Evolutionary conservation across 2,329 filamentous ascomycete genomes (phyloP).

Genomic region (Venturia carpophila): DNA sequence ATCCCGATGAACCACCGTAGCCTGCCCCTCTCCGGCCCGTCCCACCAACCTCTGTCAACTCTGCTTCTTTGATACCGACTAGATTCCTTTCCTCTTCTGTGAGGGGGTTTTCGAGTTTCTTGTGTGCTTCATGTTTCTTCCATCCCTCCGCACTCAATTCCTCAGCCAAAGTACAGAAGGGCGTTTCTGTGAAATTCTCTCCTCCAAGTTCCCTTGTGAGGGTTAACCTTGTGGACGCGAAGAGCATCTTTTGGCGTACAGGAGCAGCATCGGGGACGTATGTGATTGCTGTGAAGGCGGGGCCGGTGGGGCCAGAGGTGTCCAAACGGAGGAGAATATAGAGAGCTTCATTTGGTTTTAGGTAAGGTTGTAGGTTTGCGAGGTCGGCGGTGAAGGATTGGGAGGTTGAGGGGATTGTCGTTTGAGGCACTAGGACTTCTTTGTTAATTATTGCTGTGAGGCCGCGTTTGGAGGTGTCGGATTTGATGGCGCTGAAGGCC

Average conservation of each 20-base stretch:
- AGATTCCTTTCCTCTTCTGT: slow-evolving; percentile 70
- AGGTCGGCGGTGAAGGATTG: slow-evolving; percentile 59
- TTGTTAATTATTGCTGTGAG: slow-evolving; percentile 62
- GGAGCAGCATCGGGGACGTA: slow-evolving; percentile 73
- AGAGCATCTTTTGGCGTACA: slow-evolving; percentile 80
- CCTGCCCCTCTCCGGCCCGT: slow-evolving; percentile 48
- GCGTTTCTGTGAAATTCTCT: slow-evolving; percentile 68
- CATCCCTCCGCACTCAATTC: slow-evolving; percentile 66
- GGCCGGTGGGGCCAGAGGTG: slow-evolving; percentile 30
- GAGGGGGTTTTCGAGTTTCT: slow-evolving; percentile 54
- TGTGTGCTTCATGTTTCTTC: slow-evolving; percentile 62
- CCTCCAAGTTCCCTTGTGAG: slow-evolving; percentile 68
- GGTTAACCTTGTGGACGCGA: slow-evolving; percentile 68
- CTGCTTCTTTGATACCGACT: slow-evolving; percentile 64
- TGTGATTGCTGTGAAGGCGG: slow-evolving; percentile 56
- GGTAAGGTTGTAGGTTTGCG: slow-evolving; percentile 50
- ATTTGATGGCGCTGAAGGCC: slow-evolving; percentile 63
- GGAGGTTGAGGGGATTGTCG: slow-evolving; percentile 44
- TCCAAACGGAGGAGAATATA: slow-evolving; percentile 70
- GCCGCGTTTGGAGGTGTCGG: slow-evolving; percentile 54
- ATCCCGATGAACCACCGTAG: slow-evolving; percentile 26
- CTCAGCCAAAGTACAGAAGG: slow-evolving; percentile 62
- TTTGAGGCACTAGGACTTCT: slow-evolving; percentile 58
- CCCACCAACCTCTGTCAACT: slow-evolving; percentile 64
- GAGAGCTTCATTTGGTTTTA: slow-evolving; percentile 58